Base-by-base conservation (phyloP, 2,329 filamentous ascomycete species). In the Ophiostoma perfectum region DNA sequence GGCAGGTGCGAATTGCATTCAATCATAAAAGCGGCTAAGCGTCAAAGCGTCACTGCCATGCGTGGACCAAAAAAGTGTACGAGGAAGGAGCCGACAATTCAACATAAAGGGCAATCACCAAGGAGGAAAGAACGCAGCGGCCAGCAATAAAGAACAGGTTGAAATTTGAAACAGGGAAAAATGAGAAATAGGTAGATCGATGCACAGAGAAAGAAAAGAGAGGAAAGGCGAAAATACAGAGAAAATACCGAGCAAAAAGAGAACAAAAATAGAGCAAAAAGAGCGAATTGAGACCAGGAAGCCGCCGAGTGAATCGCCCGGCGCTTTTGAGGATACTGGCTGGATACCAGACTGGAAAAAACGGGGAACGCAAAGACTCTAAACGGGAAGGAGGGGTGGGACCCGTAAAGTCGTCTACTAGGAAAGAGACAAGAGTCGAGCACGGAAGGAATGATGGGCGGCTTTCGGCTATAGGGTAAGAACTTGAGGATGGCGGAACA, bases 311-410 rank as follows among this genome's bases (percentile, higher is more conserved):
- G 16, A 49, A 14, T 49, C 6, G 6, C 12, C 42, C 42, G 42
- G 6, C 42, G 42, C 4, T 45, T 45, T 12, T 49, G 14, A 49
- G 45, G 11, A 49, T 58, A 58, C n/a, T 58, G 42, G 42, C 42
- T 12, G 45, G 14, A n/a, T 2, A 45, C 42, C 8, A 45, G 42
- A 45, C 5, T 45, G 45, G 45, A 3, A 63, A 42, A 42, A n/a
- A 62, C 38, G 38, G 38, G 16, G 58, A 62, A 36, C 16, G 5
- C 18, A 55, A 55, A 11, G 36, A 39, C 39, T 42, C 60, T 42
- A 18, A 63, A 42, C 5, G 16, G 39, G 60, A 63, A 63, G 16
- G 60, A 63, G 60, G 60, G 60, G 60, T 18, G 60, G 58, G 12
- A 18, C 58, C 58, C 58, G 11, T 62, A 42, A 63, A 44, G 16